phyloP scores from a whole-genome alignment of 441 rosid species.

The Pelargonium cotyledonis region DNA sequence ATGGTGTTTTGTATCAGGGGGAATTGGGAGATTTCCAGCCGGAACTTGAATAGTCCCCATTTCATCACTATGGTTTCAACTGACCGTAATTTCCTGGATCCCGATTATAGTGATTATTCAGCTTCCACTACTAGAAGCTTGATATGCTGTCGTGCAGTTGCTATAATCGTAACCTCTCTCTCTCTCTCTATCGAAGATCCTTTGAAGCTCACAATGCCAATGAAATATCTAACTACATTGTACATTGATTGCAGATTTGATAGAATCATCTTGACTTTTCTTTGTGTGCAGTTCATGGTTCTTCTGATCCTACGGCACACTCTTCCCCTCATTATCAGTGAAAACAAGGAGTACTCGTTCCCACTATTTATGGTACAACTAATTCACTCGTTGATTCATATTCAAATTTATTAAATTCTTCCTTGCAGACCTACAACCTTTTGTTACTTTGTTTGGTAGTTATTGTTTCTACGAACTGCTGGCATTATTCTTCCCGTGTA shows the following conservation, averaged over 20 bases:
- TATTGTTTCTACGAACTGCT: slow-evolving; percentile 44
- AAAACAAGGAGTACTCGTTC: slow-evolving; percentile 39
- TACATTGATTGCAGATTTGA: too few relatives aligned
- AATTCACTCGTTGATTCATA: neutral
- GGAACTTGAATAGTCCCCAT: slow-evolving; percentile 44
- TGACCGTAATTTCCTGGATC: slow-evolving; percentile 37
- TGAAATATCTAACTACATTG: too few relatives aligned
- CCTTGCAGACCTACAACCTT: neutral
- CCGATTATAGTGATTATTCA: slow-evolving; percentile 41
- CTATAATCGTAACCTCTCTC: slow-evolving; percentile 45
- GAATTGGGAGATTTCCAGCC: slow-evolving; percentile 66
- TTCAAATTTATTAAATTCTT: neutral
- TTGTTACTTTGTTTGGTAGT: slow-evolving; percentile 27
- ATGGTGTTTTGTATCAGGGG: slow-evolving; percentile 36
- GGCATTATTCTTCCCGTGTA: slow-evolving; percentile 74
- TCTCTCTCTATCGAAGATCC: neutral
- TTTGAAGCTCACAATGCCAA: neutral
- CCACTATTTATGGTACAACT: slow-evolving; percentile 48
- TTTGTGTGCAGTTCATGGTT: slow-evolving; percentile 61
- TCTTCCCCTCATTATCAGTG: slow-evolving; percentile 54
- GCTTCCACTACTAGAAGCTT: slow-evolving; percentile 49
- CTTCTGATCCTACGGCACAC: slow-evolving; percentile 71
- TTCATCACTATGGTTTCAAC: slow-evolving; percentile 71
- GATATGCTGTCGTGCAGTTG: slow-evolving; percentile 54
- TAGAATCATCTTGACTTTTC: neutral